Base-by-base conservation (phyloP, 192 early-diverging fungal species). In the Bifiguratus adelaidae region DNA sequence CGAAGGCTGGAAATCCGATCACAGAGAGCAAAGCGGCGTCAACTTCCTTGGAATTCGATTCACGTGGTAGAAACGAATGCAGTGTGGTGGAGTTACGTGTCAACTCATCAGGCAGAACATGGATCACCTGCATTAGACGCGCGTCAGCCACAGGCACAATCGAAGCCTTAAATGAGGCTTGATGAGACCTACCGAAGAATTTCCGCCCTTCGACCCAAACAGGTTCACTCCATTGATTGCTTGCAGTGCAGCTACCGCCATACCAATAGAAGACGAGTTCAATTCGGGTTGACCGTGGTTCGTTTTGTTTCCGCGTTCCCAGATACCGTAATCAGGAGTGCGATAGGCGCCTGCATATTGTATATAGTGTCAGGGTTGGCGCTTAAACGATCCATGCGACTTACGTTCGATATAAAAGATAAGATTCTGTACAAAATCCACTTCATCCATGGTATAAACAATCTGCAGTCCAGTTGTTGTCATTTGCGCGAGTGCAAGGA, bases 1-100 rank as follows among this genome's bases (percentile, higher is more conserved):
- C 89, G 68, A 89, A 92, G 0, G 86, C 85, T n/a, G 89, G 89
- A 55, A 83, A 92, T 16, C 83, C 85, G 53, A 92, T 89, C 20
- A 88, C 85, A 6, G 83, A 74, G 12, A 92, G 60, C 12, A 92
- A 50, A 3, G 89, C 88, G 2, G 83, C 85, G 48, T 91, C 89
- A 33, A 88, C 76, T 65, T 89, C 89, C 58, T 92, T 92, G 12
- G 82, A 86, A 44, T 79, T 78, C 32, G 84, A 87, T 68, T 92
- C 89, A 57, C 89, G 65, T 12, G 89, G 89, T 1, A 92, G 67
- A 18, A 82, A 73, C 21, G 80, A 81, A 35, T 78, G 75, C 7
- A 92, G 63, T 3, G 87, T 92, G 5, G 77, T 86, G 55, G 75
- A 75, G 56, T 89, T 89, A 40, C 89, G 70, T 1, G 85, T 82